Evolutionary conservation across 768 basidiomycete species (phyloP), one percentile per base, ranked within the genome.

Genomic region (Tricholoma sp.): DNA sequence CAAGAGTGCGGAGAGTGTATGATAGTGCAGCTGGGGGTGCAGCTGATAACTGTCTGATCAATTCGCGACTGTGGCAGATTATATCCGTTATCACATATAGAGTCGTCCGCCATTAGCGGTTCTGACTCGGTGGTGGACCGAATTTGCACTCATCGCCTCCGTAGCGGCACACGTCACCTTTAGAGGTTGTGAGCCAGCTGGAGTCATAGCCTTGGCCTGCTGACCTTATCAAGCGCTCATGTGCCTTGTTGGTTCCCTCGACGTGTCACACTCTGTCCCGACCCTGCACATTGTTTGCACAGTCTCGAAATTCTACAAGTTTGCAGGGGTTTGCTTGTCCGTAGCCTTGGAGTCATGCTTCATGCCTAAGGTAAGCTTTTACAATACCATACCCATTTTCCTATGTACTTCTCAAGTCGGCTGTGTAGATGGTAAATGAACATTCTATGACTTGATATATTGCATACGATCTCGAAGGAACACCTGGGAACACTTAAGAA

Each of bases 121-220:
- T 44, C 41, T 56, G 54, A 60, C 36, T 52, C 50, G 37, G 36
- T 4, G 50, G 37, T 4, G 34, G 11, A 12, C 37, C n/a, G 10
- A 53, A 41, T 37, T 50, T 33, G 53, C 31, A 54, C 11, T 18
- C 41, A 42, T n/a, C 61, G 58, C 59, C 59, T 57, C 57, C 62
- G 52, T 52, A 32, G 57, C n/a, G 33, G 49, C 24, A 17, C 50
- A 24, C 37, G 53, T 49, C 53, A 52, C 9, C 57, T 11, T 44
- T 9, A 12, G 20, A 24, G 42, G 42, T 20, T 29, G 28, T 31
- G 47, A 49, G 5, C 15, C n/a, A 10, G 10, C 8, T 49, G 9
- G 47, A 49, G 47, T 49, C 47, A 49, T n/a, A 31, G 47, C 47
- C 15, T 17, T 32, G 31, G 8, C 15, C 17, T 7, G 6, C 1